Conservation (phyloP, 768 basidiomycete genomes). For the Tricholomella constricta region DNA sequence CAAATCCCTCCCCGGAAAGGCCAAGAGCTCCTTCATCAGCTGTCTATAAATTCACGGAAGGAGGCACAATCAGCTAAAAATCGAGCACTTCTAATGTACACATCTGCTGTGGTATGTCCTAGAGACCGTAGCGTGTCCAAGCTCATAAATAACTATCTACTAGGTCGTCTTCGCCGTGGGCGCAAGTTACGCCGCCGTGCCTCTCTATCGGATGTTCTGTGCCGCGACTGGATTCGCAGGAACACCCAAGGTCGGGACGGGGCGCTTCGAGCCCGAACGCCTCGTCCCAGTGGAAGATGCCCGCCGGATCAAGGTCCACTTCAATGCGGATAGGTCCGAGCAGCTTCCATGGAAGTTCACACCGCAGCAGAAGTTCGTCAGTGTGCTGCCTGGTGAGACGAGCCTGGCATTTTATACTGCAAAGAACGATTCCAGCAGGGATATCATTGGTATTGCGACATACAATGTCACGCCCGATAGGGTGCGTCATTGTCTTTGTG, state of each 20-base stretch:
- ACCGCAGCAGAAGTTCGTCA: conserved; percentile 88
- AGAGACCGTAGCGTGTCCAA: not conserved
- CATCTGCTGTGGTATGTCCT: conserved; percentile 71
- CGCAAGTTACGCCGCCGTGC: conserved; percentile 95
- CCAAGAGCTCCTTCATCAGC: conserved; percentile 4
- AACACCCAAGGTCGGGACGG: conserved; percentile 87
- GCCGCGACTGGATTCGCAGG: conserved; percentile 97
- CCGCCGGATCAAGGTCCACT: conserved; percentile 87
- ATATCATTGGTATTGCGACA: conserved; percentile 97
- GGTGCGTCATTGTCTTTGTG: conserved; percentile 45
- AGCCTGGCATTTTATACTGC: conserved; percentile 96
- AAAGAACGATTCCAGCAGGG: conserved; percentile 78
- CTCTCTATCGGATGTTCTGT: conserved; percentile 97
- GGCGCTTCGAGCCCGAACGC: conserved; percentile 81
- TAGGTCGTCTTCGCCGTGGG: conserved; percentile 82
- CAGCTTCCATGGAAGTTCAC: conserved; percentile 91
- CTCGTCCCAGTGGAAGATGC: conserved; percentile 73
- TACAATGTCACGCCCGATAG: conserved; percentile 99
- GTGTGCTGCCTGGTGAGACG: conserved; percentile 93
- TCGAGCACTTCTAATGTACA: conserved; percentile 80
- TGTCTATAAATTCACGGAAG: conserved; percentile 25
- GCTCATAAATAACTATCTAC: not conserved
- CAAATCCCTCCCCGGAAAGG: conserved; percentile 3
- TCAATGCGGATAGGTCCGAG: conserved; percentile 92
- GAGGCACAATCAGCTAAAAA: conserved; percentile 60